Conservation (phyloP, 306 rosid genomes). For the Vigna reflexopilosa region DNA sequence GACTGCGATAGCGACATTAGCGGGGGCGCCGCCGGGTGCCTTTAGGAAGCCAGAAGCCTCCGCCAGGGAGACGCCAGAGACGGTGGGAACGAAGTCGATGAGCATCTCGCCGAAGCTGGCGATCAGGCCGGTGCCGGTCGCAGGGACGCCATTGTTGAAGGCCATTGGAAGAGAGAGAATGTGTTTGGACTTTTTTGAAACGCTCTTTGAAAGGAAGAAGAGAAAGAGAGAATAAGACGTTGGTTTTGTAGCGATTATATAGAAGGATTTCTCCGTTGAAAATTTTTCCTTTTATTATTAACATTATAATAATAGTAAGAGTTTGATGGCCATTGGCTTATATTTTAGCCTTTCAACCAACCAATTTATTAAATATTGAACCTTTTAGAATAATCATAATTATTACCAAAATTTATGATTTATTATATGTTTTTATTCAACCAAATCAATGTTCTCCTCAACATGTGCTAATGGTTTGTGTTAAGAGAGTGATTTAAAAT, state of each 20-base stretch:
- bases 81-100: conserved; percentile 92
- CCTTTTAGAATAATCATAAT: no score
- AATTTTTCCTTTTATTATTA: not conserved
- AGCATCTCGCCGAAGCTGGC: conserved; percentile 97
- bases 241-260: conserved; percentile 31
- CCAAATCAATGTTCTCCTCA: no score
- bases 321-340: no score
- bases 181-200: not conserved
- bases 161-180: conserved; percentile 41
- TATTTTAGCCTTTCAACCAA: no score
- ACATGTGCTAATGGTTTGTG: no score
- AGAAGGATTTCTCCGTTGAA: not conserved
- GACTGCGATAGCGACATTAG: conserved; percentile 95
- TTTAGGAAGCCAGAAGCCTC: conserved; percentile 92
- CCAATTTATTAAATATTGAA: no score
- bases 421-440: no score
- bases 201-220: not conserved
- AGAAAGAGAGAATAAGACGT: not conserved
- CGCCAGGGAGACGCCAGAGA: conserved; percentile 82
- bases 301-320: not conserved
- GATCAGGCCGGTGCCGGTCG: conserved; percentile 70
- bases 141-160: conserved; percentile 50
- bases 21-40: conserved; percentile 98
- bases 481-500: no score
- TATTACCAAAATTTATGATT: no score